Percentiles rank a stretch among this genome's conserved stretches.
phyloP scores from a whole-genome alignment of 1,139 yeast species.

The Insectozyma bohioensis region DNA sequence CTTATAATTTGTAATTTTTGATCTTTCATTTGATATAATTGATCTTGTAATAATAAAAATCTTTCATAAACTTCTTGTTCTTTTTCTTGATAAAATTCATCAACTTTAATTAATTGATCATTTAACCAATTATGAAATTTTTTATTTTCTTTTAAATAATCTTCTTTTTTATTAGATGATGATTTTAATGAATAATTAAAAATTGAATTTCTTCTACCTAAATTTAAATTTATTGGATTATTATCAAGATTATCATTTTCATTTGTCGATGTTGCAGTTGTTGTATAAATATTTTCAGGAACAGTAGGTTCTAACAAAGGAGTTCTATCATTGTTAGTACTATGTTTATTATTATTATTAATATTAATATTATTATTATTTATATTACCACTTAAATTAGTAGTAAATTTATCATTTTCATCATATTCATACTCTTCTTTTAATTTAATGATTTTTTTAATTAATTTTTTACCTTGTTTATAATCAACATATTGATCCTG shows the following conservation, averaged over 20 bases:
- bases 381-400: neutral
- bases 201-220: constrained; percentile 14
- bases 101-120: constrained; percentile 55
- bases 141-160: constrained; percentile 29
- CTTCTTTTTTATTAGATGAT: constrained; percentile 17
- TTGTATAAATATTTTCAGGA: constrained; percentile 8
- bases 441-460: constrained; percentile 20
- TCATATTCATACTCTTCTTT: constrained; percentile 13
- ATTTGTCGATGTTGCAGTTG: no score
- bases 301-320: constrained; percentile 24
- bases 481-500: constrained; percentile 77
- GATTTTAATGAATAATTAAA: constrained; percentile 24
- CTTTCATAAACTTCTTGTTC: constrained; percentile 64
- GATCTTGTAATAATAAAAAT: constrained; percentile 64
- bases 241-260: neutral
- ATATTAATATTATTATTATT: neutral
- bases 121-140: constrained; percentile 66
- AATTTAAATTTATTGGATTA: neutral
- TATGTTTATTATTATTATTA: constrained; percentile 1
- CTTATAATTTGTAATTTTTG: constrained; percentile 36
- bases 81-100: constrained; percentile 55
- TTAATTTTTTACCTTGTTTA: constrained; percentile 48
- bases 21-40: constrained; percentile 59
- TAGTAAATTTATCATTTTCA: constrained; percentile 1
- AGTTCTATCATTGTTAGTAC: constrained; percentile 24